Evolutionary conservation across 306 rosid species (phyloP), one percentile per base, ranked within the genome.

Genomic region (Hippophae rhamnoides): DNA sequence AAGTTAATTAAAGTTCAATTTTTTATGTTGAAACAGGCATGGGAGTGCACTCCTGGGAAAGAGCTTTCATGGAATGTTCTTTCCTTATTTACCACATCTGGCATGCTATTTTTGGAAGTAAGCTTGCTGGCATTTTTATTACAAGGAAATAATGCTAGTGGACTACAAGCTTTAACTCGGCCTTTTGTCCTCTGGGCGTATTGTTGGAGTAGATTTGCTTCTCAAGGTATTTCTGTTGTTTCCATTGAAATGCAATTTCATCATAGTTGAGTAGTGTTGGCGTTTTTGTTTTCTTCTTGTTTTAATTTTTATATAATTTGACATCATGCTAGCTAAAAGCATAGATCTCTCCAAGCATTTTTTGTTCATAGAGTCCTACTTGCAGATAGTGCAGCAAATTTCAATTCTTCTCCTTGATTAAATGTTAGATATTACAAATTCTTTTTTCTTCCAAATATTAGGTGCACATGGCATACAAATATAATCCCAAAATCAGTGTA

Each of bases 31-130:
- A 25, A 62, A 41, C 70, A 84, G 96, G 58, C 66, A 55, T 82
- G 94, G 96, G 81, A 82, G 53, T 82, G 96, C 74, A 67, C 89
- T 54, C 79, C 76, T 7, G 84, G 84, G 53, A 84, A 88, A 79
- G 76, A 62, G 70, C 65, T 71, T 41, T 74, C 69, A 12, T 84
- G 96, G 96, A 79, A 84, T 75, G 12, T 84, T 12, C 65, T 87
- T 55, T 76, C 87, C 0, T 63, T 84, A 69, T 82, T 78, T 65
- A 84, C 94, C 6, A 68, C 74, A 12, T 76, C 81, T 5, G 87
- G 86, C 47, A 80, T 82, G 73, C 77, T 87, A 64, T 82, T 76
- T 68, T 74, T 84, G 72, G 93, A 87, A 72, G 82, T 84, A 62
- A 80, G 87, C 76, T 52, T 80, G 79, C 62, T 87, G 67, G 79